Evolutionary conservation across 768 basidiomycete genomes (phyloP).

Genomic region (Leccinum boreale): DNA sequence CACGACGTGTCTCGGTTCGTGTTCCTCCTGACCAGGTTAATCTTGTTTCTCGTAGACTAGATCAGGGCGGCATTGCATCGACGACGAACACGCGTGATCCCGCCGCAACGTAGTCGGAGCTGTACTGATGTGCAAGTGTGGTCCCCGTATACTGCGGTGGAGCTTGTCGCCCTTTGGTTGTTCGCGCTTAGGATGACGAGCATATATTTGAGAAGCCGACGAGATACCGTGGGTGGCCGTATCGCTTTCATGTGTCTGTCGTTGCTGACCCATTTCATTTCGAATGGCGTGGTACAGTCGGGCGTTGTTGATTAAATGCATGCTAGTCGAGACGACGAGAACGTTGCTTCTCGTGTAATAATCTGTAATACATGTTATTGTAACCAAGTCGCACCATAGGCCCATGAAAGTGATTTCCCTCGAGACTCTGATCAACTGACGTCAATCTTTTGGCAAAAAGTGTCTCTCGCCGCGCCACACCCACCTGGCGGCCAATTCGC

Average conservation of each 20-base stretch:
- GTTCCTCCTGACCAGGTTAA: conserved; percentile 36
- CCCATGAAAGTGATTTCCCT: no score
- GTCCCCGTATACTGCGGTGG: conserved; percentile 45
- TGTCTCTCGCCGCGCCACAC: conserved; percentile 29
- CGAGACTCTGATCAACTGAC: background rate
- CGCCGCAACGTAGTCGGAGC: conserved; percentile 6
- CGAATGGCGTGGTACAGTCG: conserved; percentile 33
- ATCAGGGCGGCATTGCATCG: conserved; percentile 35
- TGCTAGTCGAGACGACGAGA: background rate
- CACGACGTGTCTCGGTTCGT: conserved; percentile 95
- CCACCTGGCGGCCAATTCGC: no score
- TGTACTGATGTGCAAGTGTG: conserved; percentile 42
- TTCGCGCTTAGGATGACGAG: conserved; percentile 78
- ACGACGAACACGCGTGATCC: conserved; percentile 38
- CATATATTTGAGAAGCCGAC: conserved; percentile 89
- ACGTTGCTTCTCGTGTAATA: background rate
- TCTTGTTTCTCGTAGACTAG: conserved; percentile 42
- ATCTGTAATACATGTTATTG: no score
- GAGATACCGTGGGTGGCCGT: conserved; percentile 65
- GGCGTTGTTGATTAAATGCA: conserved; percentile 20
- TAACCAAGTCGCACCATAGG: no score
- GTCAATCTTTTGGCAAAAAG: conserved; percentile 28
- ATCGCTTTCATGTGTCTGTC: conserved; percentile 1
- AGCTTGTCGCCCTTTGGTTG: conserved; percentile 61
- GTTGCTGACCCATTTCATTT: conserved; percentile 2